These are phyloP conservation scores for Steccherinum ochraceum DNA, from an alignment of 768 basidiomycete genomes.

Conservation along the genomic window DNA sequence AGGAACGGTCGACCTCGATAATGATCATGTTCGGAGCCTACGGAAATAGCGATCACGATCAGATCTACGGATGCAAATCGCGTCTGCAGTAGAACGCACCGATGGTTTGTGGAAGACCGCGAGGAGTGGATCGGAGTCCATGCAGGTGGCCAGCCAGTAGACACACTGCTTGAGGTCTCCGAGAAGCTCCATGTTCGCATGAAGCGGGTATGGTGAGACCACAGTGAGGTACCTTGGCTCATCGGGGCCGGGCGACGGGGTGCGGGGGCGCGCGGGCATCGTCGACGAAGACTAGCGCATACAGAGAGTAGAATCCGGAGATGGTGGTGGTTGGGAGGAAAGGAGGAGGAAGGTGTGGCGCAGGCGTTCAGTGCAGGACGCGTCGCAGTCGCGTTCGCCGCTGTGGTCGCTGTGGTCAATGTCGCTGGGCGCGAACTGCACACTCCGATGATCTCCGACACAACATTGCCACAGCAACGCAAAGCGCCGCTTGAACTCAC, in stretches of 20 bases:
- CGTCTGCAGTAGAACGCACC: conserved; percentile 23
- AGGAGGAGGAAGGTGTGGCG: neutral
- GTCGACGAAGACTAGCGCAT: neutral
- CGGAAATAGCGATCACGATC: neutral
- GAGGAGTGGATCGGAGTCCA: conserved; percentile 27
- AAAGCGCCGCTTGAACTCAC: no score
- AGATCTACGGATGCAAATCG: neutral
- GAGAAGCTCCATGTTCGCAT: conserved; percentile 34
- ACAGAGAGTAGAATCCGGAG: neutral
- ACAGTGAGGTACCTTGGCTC: conserved; percentile 41
- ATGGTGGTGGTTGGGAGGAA: neutral
- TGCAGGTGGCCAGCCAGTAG: conserved; percentile 37
- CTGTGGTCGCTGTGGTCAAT: no score
- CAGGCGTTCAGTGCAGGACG: neutral
- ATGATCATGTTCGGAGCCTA: conserved; percentile 41
- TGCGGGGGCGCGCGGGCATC: conserved; percentile 37
- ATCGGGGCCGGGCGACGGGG: conserved; percentile 37
- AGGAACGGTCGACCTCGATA: conserved; percentile 32
- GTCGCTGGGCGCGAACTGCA: no score
- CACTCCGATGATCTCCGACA: no score
- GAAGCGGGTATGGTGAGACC: conserved; percentile 35
- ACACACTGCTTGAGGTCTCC: conserved; percentile 32
- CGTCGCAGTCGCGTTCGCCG: neutral
- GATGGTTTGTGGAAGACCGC: conserved; percentile 40
- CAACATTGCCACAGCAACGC: no score